Conservation (phyloP, 2,329 filamentous ascomycete species). For the Fusarium xylarioides region DNA sequence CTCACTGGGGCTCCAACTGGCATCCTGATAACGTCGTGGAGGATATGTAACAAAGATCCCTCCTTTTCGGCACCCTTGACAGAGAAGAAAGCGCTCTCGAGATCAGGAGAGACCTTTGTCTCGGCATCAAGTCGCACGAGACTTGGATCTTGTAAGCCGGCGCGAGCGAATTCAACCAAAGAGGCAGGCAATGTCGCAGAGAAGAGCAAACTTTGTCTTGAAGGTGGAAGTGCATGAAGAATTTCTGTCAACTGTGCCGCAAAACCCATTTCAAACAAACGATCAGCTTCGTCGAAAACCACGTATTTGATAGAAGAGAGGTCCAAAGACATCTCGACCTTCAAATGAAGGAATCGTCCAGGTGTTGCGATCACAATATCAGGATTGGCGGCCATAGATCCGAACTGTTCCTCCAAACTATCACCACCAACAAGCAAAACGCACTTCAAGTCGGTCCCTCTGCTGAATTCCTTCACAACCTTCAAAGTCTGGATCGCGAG, state of each 20-base stretch:
- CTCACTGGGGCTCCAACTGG: conserved; percentile 71
- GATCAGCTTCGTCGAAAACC: conserved; percentile 97
- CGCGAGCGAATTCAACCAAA: conserved; percentile 93
- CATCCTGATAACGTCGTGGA: conserved; percentile 93
- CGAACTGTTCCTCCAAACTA: conserved; percentile 94
- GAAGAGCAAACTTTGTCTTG: conserved; percentile 90
- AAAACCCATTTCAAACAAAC: conserved; percentile 98
- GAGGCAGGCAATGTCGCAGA: conserved; percentile 95
- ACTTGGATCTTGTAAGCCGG: conserved; percentile 90
- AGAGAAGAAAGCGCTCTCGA: conserved; percentile 95
- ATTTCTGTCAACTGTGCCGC: conserved; percentile 93
- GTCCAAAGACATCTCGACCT: conserved; percentile 95
- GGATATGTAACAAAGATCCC: conserved; percentile 85
- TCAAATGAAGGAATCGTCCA: conserved; percentile 93
- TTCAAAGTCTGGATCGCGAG: conserved; percentile 94
- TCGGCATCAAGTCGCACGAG: conserved; percentile 92
- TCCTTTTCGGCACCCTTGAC: conserved; percentile 95
- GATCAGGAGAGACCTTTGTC: conserved; percentile 92
- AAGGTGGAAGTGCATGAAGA: conserved; percentile 83
- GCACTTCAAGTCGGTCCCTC: conserved; percentile 90
- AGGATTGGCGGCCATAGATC: conserved; percentile 90
- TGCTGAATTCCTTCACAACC: conserved; percentile 92
- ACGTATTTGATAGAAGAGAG: conserved; percentile 92
- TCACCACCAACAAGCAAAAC: conserved; percentile 94
- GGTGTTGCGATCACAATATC: conserved; percentile 98